Percentiles rank a stretch among this genome's conserved stretches.
These are phyloP conservation scores for Henningerozyma blattae DNA, from an alignment of 805 yeast genomes.

Conservation along the genomic window DNA sequence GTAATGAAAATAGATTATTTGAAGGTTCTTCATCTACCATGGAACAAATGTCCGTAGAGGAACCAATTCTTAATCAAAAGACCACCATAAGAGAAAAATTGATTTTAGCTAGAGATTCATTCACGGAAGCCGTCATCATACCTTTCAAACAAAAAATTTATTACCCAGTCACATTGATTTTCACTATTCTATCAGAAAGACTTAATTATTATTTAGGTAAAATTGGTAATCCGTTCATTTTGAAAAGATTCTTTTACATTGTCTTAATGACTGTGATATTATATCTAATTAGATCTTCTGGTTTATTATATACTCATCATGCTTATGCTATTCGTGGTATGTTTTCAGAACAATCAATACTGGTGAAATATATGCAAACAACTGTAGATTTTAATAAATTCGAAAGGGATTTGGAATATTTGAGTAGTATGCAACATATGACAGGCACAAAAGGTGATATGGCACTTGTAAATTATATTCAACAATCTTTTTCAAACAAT, in stretches of 20 bases:
- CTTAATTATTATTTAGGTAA: conserved; percentile 47
- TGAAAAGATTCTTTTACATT: conserved; percentile 63
- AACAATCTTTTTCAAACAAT: conserved; percentile 40
- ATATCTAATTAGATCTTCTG: conserved; percentile 42
- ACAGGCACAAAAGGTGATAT: conserved; percentile 85
- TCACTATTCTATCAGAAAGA: conserved; percentile 21
- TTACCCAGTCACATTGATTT: conserved; percentile 33
- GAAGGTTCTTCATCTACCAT: too few relatives aligned
- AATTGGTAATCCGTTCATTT: conserved; percentile 71
- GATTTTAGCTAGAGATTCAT: too few relatives aligned
- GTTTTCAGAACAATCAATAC: conserved; percentile 43
- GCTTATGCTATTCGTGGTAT: conserved; percentile 34
- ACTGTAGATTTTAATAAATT: conserved; percentile 44
- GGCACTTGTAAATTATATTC: conserved; percentile 53
- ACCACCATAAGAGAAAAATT: too few relatives aligned
- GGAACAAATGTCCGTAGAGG: too few relatives aligned
- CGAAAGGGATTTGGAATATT: conserved; percentile 53
- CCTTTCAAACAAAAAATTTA: conserved; percentile 28
- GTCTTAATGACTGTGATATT: conserved; percentile 41
- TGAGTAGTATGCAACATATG: conserved; percentile 67
- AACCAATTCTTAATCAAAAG: too few relatives aligned
- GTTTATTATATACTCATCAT: conserved; percentile 32
- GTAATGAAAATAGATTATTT: too few relatives aligned
- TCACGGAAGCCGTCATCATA: too few relatives aligned
- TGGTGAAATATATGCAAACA: conserved; percentile 34